Evolutionary conservation across 345 rosid species (phyloP), one percentile per base, ranked within the genome.

Genomic region (Euclidium syriacum): DNA sequence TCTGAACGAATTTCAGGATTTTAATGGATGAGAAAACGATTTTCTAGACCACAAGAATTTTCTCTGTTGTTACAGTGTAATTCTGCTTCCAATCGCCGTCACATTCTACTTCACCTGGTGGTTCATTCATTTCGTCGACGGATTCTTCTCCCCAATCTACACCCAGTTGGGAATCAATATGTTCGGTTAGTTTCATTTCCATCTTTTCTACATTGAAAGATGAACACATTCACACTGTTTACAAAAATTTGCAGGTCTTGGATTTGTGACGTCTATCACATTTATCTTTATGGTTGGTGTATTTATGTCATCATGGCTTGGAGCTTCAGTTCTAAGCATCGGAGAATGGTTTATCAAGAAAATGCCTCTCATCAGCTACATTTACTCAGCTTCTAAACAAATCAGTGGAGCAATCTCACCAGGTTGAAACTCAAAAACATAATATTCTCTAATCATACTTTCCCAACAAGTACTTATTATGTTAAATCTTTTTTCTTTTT

Each of bases 301-400:
- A 32, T 85, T 83, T 70, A 85, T 81, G 87, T 85, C 91, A 18
- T 85, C 91, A 8, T 83, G 88, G 91, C 72, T 87, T 64, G 87
- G 88, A 61, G 84, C 88, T 64, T 88, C 89, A 65, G 77, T 88
- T 58, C 89, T 88, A 18, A 79, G 63, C 20, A 71, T 83, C 22
- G 91, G 91, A 12, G 91, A 88, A 72, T 83, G 85, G 90, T 78
- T 85, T 58, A 85, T 88, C 35, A 88, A 80, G 82, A 83, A 82
- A 68, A 88, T 88, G 91, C 90, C 91, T 3, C 72, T 85, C 0
- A 55, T 85, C 9, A 78, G 95, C 43, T 82, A 88, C 30, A 88
- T 83, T 26, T 88, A 85, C 73, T 77, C 85, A 0, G 90, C 95
- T 71, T 88, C 91, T 9, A 85, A 88, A 56, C 87, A 85, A 80